Evolutionary conservation across 345 rosid species (phyloP).

Genomic region (Brassica rapa): DNA sequence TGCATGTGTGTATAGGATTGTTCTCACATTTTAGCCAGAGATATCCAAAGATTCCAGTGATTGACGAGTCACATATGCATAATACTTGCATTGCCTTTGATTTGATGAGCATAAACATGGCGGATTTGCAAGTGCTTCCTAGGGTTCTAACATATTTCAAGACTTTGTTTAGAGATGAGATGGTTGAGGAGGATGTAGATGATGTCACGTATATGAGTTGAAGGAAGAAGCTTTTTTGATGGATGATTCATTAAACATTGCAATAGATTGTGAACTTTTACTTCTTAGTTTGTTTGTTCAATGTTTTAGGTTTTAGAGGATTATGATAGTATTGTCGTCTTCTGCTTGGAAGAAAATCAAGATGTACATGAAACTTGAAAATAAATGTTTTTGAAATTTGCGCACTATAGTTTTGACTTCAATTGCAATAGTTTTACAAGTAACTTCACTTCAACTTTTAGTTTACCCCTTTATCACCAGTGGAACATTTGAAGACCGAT

Average conservation of each 20-base stretch:
- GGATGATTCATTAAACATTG: conserved; percentile 17
- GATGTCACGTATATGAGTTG: conserved; percentile 40
- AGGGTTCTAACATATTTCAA: conserved; percentile 76
- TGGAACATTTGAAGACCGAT: neutral
- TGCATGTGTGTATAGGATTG: conserved; percentile 65
- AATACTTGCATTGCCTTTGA: conserved; percentile 89
- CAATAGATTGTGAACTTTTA: neutral
- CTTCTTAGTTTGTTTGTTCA: neutral
- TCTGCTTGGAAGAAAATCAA: neutral
- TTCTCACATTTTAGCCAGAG: conserved; percentile 96
- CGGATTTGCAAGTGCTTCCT: conserved; percentile 75
- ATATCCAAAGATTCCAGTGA: conserved; percentile 84
- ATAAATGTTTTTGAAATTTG: neutral
- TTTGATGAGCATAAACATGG: conserved; percentile 88
- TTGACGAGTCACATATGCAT: conserved; percentile 76
- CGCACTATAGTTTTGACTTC: neutral
- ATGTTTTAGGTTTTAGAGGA: neutral
- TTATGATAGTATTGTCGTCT: neutral
- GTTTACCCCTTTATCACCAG: neutral
- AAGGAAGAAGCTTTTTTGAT: conserved; percentile 24
- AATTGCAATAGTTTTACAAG: neutral
- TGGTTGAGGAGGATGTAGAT: conserved; percentile 62
- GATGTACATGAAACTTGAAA: neutral
- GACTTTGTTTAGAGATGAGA: conserved; percentile 72
- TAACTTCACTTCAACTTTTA: neutral